A percentile compares a stretch with the other conserved stretches of the same genome.
phyloP scores from a whole-genome alignment of 169 alveolate genomes.

The Plasmodium ovale region DNA sequence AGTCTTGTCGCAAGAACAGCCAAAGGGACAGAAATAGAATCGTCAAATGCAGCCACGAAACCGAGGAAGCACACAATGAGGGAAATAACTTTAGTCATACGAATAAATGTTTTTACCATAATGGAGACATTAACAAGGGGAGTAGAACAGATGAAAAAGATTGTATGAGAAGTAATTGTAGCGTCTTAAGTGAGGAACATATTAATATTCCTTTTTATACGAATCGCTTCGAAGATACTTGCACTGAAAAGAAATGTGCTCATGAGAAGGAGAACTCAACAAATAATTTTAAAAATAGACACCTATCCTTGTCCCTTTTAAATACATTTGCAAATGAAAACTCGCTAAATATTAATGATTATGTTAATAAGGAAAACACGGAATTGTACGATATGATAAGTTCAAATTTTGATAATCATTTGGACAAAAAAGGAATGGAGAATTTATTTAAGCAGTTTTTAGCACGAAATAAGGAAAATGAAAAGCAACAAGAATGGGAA shows the following conservation, averaged over 20 bases:
- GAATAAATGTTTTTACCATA: too few species aligned
- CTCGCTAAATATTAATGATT: conserved; percentile 40
- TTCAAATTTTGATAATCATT: conserved; percentile 12
- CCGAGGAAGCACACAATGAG: too few species aligned
- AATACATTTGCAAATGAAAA: conserved; percentile 46
- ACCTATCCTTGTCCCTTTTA: conserved; percentile 32
- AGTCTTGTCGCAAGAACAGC: too few species aligned
- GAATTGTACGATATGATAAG: conserved; percentile 32
- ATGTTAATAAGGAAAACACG: conserved; percentile 45
- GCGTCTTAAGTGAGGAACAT: too few species aligned
- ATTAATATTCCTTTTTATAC: too few species aligned
- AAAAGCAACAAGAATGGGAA: not conserved
- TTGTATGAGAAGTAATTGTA: too few species aligned
- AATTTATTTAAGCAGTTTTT: conserved; percentile 4
- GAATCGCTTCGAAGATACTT: too few species aligned
- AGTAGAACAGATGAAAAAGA: not conserved
- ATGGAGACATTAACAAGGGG: not conserved
- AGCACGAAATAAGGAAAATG: conserved; percentile 32
- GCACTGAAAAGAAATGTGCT: too few species aligned
- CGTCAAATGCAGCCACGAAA: too few species aligned
- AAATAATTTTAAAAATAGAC: conserved; percentile 41
- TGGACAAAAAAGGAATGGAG: conserved; percentile 38
- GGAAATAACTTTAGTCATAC: too few species aligned
- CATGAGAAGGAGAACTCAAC: conserved; percentile 4
- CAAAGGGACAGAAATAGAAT: too few species aligned